Base-by-base conservation (phyloP, 2,329 filamentous ascomycete species). In the Ceratocystis diversiconidia region DNA sequence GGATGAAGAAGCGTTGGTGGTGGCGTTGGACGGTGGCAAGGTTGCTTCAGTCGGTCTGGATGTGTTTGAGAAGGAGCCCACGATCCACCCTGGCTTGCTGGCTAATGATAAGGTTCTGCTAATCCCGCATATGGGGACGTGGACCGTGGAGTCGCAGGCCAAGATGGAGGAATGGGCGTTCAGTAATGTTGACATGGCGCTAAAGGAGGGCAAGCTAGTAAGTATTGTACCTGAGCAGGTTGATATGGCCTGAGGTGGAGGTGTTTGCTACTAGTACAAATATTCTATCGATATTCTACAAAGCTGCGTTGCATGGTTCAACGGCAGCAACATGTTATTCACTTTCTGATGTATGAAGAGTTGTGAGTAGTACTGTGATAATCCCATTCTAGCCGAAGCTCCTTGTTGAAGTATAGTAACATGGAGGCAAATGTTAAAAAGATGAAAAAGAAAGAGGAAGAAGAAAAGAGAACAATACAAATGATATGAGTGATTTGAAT, bases 51-150 rank as follows among this genome's bases (percentile, higher is more conserved):
- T 79, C 15, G 90, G 90, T 1, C 79, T 95, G 4, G 90, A 95
- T 73, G 90, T 95, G 62, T 95, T 85, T 72, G 90, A 95, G 73
- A 79, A 91, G 46, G 90, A 95, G 74, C 90, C 90, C 0, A 79
- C 82, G 66, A 77, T 95, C 32, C 88, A 94, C 71, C 85, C 85
- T 0, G 88, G 86, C 0, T 77, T 95, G 52, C 70, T 92, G 15
- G 76, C 77, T 17, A 92, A 92, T 72, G 83, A 83, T 1, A 82
- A 84, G 70, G 88, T 89, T 25, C 78, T 92, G 70, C 78, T 95
- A 32, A 76, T 95, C 44, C 90, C 90, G 63, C 90, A 95, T 74
- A 89, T 95, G 88, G 90, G 90, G 0, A 95, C 90, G 0, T 90
- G 83, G 80, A 92, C 88, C 0, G 77, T 85, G 32, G 89, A 84